A percentile compares a stretch with the other conserved stretches of the same genome.
Evolutionary conservation across 768 basidiomycete species (phyloP).

Genomic region (Mycena maculata): DNA sequence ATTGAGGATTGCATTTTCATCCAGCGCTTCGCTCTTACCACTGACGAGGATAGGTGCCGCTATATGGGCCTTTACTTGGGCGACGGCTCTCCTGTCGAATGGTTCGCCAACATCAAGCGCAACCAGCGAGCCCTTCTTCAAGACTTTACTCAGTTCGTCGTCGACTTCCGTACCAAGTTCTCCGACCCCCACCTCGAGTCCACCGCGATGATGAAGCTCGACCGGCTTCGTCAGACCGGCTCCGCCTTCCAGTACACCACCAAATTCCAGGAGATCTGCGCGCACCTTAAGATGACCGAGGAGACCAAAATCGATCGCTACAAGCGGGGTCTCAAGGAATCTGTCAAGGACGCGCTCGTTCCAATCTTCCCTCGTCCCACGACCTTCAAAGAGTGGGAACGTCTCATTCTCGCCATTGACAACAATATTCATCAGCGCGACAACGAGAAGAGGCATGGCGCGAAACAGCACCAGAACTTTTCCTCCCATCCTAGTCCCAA

Average conservation of each 20-base stretch:
- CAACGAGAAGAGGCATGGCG: slow-evolving; percentile 30
- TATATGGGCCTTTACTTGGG: slow-evolving; percentile 44
- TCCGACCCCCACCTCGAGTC: slow-evolving; percentile 41
- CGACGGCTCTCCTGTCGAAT: slow-evolving; percentile 44
- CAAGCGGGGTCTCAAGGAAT: slow-evolving; percentile 43
- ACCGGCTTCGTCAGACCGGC: slow-evolving; percentile 45
- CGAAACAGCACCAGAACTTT: not conserved
- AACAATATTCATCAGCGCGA: slow-evolving; percentile 38
- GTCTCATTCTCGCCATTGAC: slow-evolving; percentile 40
- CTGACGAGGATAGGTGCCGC: slow-evolving; percentile 42
- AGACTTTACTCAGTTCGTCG: slow-evolving; percentile 40
- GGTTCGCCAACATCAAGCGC: slow-evolving; percentile 44
- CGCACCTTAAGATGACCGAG: slow-evolving; percentile 44
- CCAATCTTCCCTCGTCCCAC: slow-evolving; percentile 31
- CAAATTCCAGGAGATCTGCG: slow-evolving; percentile 41
- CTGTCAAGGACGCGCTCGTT: slow-evolving; percentile 40
- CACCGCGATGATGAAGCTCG: slow-evolving; percentile 42
- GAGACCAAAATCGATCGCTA: slow-evolving; percentile 48
- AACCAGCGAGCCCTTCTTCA: slow-evolving; percentile 37
- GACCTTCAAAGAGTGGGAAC: slow-evolving; percentile 35
- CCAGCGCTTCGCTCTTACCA: slow-evolving; percentile 35
- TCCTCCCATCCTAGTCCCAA: not conserved
- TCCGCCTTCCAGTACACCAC: slow-evolving; percentile 43
- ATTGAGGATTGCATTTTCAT: slow-evolving; percentile 41
- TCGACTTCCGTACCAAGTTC: slow-evolving; percentile 44